These are phyloP conservation scores for Benincasa hispida DNA, from an alignment of 306 rosid genomes.

Conservation along the genomic window DNA sequence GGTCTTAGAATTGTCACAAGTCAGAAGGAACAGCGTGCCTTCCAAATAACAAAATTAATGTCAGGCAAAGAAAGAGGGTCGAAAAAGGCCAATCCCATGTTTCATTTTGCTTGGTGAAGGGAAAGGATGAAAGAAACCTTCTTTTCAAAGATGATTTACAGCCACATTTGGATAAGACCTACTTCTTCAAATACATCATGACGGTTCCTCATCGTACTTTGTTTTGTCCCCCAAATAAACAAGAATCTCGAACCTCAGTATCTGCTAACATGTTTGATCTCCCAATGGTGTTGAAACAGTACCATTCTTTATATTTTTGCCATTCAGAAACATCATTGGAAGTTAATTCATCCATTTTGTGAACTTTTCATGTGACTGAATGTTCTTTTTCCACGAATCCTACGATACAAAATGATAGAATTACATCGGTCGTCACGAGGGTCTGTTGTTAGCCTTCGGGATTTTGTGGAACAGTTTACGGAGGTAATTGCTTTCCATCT, in stretches of 20 bases:
- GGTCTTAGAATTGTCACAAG: neutral
- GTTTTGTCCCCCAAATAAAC: neutral
- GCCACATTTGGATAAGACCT: neutral
- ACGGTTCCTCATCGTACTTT: neutral
- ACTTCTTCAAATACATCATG: neutral
- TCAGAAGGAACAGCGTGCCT: neutral
- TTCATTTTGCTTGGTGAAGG: neutral
- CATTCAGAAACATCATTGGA: neutral
- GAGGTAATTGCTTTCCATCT: neutral
- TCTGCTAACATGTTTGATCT: neutral
- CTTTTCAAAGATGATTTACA: neutral
- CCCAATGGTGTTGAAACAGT: neutral
- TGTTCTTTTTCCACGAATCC: neutral
- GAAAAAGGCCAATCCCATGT: neutral
- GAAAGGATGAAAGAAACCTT: neutral
- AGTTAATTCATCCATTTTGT: neutral
- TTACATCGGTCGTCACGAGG: neutral
- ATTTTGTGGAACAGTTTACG: neutral
- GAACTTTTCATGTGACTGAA: neutral
- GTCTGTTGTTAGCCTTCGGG: neutral
- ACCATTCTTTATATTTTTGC: neutral
- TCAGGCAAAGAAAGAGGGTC: neutral
- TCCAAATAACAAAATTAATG: neutral
- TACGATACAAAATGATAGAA: neutral
- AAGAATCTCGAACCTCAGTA: neutral